Evolutionary conservation across 441 rosid genomes (phyloP).

Genomic region (Francoa sonchifolia): DNA sequence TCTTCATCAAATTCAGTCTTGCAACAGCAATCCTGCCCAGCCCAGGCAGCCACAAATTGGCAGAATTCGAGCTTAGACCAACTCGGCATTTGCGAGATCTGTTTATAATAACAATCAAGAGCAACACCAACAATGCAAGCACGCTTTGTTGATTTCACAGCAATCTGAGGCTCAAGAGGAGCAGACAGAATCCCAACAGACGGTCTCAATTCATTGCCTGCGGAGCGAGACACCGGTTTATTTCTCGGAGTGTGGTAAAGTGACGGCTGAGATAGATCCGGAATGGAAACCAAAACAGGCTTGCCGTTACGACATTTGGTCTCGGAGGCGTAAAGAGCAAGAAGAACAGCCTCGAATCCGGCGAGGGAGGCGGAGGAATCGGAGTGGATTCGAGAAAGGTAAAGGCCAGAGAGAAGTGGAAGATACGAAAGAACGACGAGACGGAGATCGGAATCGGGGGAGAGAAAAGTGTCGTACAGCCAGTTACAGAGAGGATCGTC

Average conservation of each 20-base stretch:
- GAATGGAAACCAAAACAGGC: constrained; percentile 47
- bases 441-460: constrained; percentile 65
- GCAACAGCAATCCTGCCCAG: constrained; percentile 71
- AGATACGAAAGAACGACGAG: constrained; percentile 71
- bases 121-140: constrained; percentile 58
- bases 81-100: constrained; percentile 67
- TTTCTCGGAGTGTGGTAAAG: constrained; percentile 63
- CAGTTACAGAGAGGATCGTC: constrained; percentile 83
- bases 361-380: constrained; percentile 47
- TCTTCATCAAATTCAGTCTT: constrained; percentile 31
- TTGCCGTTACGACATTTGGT: constrained; percentile 66
- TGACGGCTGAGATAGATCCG: constrained; percentile 85
- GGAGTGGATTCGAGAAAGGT: constrained; percentile 63
- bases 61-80: constrained; percentile 82
- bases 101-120: constrained; percentile 58
- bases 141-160: constrained; percentile 80
- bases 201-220: constrained; percentile 20
- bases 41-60: constrained; percentile 48
- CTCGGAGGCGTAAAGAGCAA: constrained; percentile 67
- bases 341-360: constrained; percentile 87
- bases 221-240: constrained; percentile 14
- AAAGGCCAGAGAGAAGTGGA: constrained; percentile 54
- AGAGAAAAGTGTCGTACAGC: constrained; percentile 82
- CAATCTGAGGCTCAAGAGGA: constrained; percentile 73
- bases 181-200: constrained; percentile 50